phyloP scores from a whole-genome alignment of 2,329 filamentous ascomycete genomes.

The Byssochlamys sp. region DNA sequence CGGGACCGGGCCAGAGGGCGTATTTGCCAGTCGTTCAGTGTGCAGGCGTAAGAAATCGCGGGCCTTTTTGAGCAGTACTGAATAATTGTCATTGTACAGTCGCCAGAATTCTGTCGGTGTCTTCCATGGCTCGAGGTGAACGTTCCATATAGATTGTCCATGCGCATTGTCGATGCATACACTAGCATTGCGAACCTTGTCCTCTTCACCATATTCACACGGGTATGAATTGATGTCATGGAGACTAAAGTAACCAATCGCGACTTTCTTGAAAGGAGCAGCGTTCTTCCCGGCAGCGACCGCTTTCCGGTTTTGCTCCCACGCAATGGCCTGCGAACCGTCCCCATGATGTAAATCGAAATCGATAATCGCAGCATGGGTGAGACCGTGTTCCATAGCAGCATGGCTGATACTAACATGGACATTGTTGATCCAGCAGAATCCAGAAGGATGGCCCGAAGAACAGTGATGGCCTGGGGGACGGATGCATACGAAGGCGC shows the following conservation, averaged over 20 bases:
- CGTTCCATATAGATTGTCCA: conserved; percentile 89
- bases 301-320: conserved; percentile 74
- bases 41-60: conserved; percentile 66
- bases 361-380: conserved; percentile 86
- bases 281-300: conserved; percentile 58
- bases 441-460: conserved; percentile 77
- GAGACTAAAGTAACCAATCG: conserved; percentile 90
- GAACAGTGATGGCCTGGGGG: conserved; percentile 96
- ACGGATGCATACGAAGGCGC: conserved; percentile 84
- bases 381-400: conserved; percentile 71
- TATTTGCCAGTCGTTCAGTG: conserved; percentile 52
- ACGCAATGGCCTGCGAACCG: conserved; percentile 89
- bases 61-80: conserved; percentile 67
- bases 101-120: conserved; percentile 77
- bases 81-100: conserved; percentile 72
- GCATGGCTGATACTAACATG: conserved; percentile 93
- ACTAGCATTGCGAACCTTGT: conserved; percentile 88
- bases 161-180: conserved; percentile 90
- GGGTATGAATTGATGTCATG: conserved; percentile 99
- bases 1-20: conserved; percentile 51
- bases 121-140: conserved; percentile 83
- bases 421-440: conserved; percentile 98
- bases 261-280: conserved; percentile 66
- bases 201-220: conserved; percentile 84
- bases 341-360: conserved; percentile 89